Conservation (phyloP, 306 rosid genomes). For the Pterocarpus santalinus region DNA sequence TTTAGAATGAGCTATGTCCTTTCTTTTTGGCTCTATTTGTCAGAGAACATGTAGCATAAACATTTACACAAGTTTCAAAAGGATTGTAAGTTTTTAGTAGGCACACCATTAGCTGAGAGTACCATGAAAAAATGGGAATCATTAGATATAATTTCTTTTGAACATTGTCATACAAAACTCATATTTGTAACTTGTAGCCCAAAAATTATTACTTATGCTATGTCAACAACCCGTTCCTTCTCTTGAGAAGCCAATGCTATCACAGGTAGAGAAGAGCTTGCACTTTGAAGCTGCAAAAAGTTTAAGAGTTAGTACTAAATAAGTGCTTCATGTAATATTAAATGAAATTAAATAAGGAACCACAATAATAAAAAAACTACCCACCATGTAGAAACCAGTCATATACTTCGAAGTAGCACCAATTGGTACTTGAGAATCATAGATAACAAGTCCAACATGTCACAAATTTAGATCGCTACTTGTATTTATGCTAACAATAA, state of each 20-base stretch:
- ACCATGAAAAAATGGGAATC: too few relatives aligned
- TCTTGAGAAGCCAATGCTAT: slow-evolving; percentile 99
- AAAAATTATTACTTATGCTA: slow-evolving; percentile 78
- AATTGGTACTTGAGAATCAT: slow-evolving; percentile 96
- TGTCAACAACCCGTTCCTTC: slow-evolving; percentile 90
- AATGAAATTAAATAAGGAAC: slow-evolving; percentile 28
- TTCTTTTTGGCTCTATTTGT: background rate
- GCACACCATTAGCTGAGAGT: too few relatives aligned
- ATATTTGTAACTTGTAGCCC: background rate
- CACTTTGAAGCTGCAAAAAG: slow-evolving; percentile 84
- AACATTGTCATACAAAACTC: slow-evolving; percentile 15
- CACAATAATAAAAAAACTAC: slow-evolving; percentile 31
- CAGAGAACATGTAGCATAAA: slow-evolving; percentile 7
- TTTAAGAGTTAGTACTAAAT: slow-evolving; percentile 26
- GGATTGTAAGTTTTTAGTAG: background rate
- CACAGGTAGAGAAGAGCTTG: slow-evolving; percentile 96
- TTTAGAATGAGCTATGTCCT: background rate
- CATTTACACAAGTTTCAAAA: background rate
- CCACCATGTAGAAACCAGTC: slow-evolving; percentile 98
- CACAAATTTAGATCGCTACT: slow-evolving; percentile 5
- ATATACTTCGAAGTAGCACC: slow-evolving; percentile 98
- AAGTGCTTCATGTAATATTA: slow-evolving; percentile 21
- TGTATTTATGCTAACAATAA: background rate
- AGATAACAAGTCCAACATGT: slow-evolving; percentile 95
- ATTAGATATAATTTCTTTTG: background rate